Conservation (phyloP, 129 eudicot species). For the Saposhnikovia divaricata region DNA sequence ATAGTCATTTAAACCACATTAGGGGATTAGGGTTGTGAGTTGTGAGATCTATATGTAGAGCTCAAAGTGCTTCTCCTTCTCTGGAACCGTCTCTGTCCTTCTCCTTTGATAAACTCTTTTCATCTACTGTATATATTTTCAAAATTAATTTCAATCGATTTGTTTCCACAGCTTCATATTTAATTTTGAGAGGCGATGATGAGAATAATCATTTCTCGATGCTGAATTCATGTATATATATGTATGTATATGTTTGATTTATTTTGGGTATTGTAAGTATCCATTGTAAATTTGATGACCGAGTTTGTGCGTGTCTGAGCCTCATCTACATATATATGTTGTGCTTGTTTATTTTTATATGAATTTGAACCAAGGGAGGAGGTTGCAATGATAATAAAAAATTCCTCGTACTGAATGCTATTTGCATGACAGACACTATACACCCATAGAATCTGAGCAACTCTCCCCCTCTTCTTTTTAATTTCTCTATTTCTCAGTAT, state of each 20-base stretch:
- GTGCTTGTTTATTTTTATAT: neutral
- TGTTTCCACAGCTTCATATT: too few relatives aligned
- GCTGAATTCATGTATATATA: conserved; percentile 25
- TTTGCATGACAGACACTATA: conserved; percentile 39
- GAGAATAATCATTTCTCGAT: conserved; percentile 62
- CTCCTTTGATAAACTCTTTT: neutral
- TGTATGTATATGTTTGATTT: neutral
- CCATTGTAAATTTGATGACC: conserved; percentile 41
- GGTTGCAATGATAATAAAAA: conserved; percentile 20
- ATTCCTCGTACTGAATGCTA: conserved; percentile 47
- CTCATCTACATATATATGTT: neutral
- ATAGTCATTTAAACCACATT: neutral
- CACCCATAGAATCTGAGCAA: conserved; percentile 54
- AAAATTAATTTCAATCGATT: neutral
- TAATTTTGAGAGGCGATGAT: conserved; percentile 33
- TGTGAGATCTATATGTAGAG: neutral
- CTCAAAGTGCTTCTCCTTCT: neutral
- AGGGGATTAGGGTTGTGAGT: conserved; percentile 1
- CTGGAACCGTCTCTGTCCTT: neutral
- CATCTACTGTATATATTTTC: neutral
- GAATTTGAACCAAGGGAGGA: neutral
- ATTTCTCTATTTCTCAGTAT: neutral
- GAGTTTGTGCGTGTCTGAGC: conserved; percentile 16
- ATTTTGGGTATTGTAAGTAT: conserved; percentile 5
- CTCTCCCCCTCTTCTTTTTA: neutral